Evolutionary conservation across 2,329 filamentous ascomycete genomes (phyloP), one percentile per base, ranked within the genome.

Genomic region (Elsinoe australis): DNA sequence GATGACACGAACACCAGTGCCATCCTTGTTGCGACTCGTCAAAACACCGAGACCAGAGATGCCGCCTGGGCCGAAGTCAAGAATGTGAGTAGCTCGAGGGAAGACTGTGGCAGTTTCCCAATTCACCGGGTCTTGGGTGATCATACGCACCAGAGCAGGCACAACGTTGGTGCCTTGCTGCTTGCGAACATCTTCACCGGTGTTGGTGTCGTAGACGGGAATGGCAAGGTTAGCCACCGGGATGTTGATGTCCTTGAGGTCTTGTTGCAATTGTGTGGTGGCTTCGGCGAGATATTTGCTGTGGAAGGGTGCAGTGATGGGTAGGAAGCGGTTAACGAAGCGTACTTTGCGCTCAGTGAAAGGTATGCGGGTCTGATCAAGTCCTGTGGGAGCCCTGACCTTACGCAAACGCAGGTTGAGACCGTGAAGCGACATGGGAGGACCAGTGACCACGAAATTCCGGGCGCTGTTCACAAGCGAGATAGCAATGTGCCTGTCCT

Each of bases 1-100:
- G 56, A 98, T 95, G 55, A 98, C 89, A 52, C 90, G 87, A 28
- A 98, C 92, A 60, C 92, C 92, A 50, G 88, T 96, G 54, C 92
- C 92, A 66, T 98, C 94, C 74, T 98, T 98, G 77, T 96, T 98
- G 59, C 92, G 87, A 75, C 94, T 96, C 50, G 92, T 98, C 54
- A 98, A 74, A 36, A 94, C 86, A 61, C 92, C 94, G 17, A 98
- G 82, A 55, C 94, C 94, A 18, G 92, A 98, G 55, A 96, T 92
- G 53, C 92, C 94, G 61, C 92, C 92, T 17, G 92, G 92, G 38
- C 94, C 92, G 59, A 98, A 96, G 70, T 98, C 92, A 46, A 98
- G 72, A 49, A 98, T 86, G 64, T 98, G 92, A 3, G 90, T 95
- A 15, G 92, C 92, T 17, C 80, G 76, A 3, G 87, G 82, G 73